Percentiles rank a stretch among this genome's conserved stretches.
Conservation (phyloP, 129 eudicot genomes). For the Chrysanthemum makinoi region DNA sequence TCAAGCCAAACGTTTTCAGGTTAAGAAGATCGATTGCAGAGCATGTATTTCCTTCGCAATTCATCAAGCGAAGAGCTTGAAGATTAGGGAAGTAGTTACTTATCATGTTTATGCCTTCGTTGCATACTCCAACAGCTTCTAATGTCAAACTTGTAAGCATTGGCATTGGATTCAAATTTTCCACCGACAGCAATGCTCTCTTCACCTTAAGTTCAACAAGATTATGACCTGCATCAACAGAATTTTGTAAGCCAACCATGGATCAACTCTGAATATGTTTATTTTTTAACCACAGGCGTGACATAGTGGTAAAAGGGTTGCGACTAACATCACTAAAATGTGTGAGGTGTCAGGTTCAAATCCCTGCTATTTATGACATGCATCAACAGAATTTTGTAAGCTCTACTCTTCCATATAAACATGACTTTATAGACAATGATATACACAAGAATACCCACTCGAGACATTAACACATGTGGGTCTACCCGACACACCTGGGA, state of each 20-base stretch:
- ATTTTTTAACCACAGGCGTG: no score
- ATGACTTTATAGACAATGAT: no score
- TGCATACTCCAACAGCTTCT: constrained; percentile 58
- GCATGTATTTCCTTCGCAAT: constrained; percentile 60
- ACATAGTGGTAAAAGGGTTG: no score
- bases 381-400: no score
- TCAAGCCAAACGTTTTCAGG: constrained; percentile 52
- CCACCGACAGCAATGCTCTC: constrained; percentile 67
- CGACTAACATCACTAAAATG: no score
- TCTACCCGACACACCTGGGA: no score
- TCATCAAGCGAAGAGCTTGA: constrained; percentile 55
- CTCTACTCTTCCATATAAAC: no score
- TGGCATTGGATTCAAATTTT: constrained; percentile 52
- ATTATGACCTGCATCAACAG: constrained; percentile 46
- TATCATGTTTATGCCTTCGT: constrained; percentile 54
- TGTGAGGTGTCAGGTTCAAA: no score
- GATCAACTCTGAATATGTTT: no score
- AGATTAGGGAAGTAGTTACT: constrained; percentile 57
- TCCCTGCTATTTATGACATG: no score
- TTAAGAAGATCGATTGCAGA: constrained; percentile 48
- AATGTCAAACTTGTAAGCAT: constrained; percentile 57
- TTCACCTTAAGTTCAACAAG: constrained; percentile 54
- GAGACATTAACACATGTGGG: no score
- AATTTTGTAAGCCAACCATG: not conserved
- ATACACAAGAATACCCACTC: no score